Percentiles rank a stretch among this genome's conserved stretches.
Evolutionary conservation across 176 grass and related monocot genomes (phyloP).

Genomic region (Alopecurus myosuroides): DNA sequence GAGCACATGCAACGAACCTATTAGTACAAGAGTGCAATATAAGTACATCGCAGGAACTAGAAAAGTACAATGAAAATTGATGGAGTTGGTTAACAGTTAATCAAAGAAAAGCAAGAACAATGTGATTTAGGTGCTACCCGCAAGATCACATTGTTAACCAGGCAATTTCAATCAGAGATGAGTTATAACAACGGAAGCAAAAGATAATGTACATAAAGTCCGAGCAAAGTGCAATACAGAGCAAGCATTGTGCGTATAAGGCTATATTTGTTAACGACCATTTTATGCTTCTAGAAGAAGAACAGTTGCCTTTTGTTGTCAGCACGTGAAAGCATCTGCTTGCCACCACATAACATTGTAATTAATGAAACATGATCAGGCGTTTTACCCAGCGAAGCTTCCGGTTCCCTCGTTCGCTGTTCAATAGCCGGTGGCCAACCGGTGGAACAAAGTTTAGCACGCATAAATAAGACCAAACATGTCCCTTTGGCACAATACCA

Average conservation of each 20-base stretch:
- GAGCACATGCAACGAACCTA: slow-evolving; percentile 87
- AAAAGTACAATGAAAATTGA: not conserved
- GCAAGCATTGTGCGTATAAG: not conserved
- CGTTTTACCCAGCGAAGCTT: not conserved
- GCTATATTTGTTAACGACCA: not conserved
- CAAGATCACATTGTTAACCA: not conserved
- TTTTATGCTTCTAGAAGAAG: not conserved
- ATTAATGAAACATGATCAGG: not conserved
- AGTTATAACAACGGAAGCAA: not conserved
- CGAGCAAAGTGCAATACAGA: not conserved
- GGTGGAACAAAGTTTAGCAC: not conserved
- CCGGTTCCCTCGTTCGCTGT: not conserved
- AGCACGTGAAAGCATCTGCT: not conserved
- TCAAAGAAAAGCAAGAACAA: not conserved
- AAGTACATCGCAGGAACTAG: not conserved
- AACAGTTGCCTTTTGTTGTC: not conserved
- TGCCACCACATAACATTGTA: not conserved
- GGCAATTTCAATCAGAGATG: not conserved
- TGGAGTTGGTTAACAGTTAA: not conserved
- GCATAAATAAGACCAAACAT: not conserved
- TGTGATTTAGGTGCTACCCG: not conserved
- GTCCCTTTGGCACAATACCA: not conserved
- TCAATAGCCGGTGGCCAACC: not conserved
- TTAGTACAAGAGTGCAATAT: slow-evolving; percentile 25
- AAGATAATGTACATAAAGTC: slow-evolving; percentile 2